phyloP scores from a whole-genome alignment of 306 rosid genomes.

The Sicyos edulis region DNA sequence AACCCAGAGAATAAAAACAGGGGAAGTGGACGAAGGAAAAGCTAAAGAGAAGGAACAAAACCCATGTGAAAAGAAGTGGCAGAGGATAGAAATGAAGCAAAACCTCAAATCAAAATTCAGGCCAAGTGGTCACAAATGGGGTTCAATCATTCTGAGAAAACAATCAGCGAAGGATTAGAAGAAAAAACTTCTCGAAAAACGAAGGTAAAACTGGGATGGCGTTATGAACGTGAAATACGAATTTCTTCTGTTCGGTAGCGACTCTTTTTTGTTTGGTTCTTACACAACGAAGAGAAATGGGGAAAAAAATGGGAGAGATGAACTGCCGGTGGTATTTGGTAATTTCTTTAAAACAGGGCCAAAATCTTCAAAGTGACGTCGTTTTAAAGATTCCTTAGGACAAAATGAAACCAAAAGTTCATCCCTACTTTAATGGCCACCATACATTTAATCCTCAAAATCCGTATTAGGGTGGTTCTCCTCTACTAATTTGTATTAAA shows the following conservation, averaged over 20 bases:
- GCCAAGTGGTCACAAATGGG: slow-evolving; percentile 2
- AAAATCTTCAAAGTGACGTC: neutral
- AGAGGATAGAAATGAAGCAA: slow-evolving; percentile 7
- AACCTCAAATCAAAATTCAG: neutral
- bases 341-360: neutral
- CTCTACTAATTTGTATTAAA: too few species aligned
- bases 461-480: too few species aligned
- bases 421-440: neutral
- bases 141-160: neutral
- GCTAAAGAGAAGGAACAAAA: neutral
- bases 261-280: slow-evolving; percentile 9
- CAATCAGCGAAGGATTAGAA: neutral
- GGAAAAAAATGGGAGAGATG: neutral
- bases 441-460: too few species aligned
- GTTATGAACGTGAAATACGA: neutral
- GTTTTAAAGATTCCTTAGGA: neutral
- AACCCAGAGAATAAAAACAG: slow-evolving; percentile 15
- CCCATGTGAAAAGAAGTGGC: slow-evolving; percentile 2
- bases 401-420: neutral
- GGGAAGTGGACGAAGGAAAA: slow-evolving; percentile 1
- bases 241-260: slow-evolving; percentile 14
- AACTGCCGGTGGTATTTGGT: neutral
- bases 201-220: too few species aligned
- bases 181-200: neutral
- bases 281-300: neutral